A percentile compares a stretch with the other conserved stretches of the same genome.
These are phyloP conservation scores for Nemania sp. DNA, from an alignment of 2,329 filamentous ascomycete genomes.

Conservation along the genomic window DNA sequence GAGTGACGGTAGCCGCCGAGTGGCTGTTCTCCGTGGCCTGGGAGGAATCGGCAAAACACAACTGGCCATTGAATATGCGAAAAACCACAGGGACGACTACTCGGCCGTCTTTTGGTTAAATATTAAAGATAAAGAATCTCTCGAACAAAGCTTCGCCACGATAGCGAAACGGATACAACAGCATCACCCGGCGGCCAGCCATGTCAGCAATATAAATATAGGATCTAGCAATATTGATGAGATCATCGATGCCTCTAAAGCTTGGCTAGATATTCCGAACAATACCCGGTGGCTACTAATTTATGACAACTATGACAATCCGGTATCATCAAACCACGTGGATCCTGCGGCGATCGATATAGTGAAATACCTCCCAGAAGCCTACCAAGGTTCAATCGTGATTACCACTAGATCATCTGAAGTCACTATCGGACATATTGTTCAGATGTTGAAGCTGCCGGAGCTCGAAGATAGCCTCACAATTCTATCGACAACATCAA, in stretches of 20 bases:
- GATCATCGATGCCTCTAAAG: conserved; percentile 36
- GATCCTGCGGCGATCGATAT: conserved; percentile 40
- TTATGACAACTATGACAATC: conserved; percentile 49
- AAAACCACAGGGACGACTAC: conserved; percentile 19
- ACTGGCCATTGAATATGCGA: conserved; percentile 25
- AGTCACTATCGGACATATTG: conserved; percentile 39
- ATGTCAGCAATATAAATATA: neutral
- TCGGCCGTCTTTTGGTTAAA: conserved; percentile 28
- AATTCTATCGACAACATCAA: conserved; percentile 39
- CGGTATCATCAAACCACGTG: conserved; percentile 33
- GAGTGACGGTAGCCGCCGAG: conserved; percentile 28
- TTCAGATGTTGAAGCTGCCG: conserved; percentile 41
- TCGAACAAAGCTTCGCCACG: conserved; percentile 24
- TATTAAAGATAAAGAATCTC: conserved; percentile 19
- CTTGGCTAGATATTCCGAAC: conserved; percentile 41
- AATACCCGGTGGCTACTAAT: conserved; percentile 46
- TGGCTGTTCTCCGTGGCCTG: conserved; percentile 24
- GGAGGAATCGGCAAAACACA: conserved; percentile 30
- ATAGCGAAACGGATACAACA: conserved; percentile 19
- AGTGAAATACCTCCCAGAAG: conserved; percentile 35
- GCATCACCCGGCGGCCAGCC: conserved; percentile 13
- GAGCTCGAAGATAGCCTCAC: conserved; percentile 37
- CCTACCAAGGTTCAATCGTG: conserved; percentile 47
- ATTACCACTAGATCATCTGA: conserved; percentile 45
- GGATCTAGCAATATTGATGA: neutral